Evolutionary conservation across 2,329 filamentous ascomycete species (phyloP), one percentile per base, ranked within the genome.

Genomic region (Diaporthe vexans): DNA sequence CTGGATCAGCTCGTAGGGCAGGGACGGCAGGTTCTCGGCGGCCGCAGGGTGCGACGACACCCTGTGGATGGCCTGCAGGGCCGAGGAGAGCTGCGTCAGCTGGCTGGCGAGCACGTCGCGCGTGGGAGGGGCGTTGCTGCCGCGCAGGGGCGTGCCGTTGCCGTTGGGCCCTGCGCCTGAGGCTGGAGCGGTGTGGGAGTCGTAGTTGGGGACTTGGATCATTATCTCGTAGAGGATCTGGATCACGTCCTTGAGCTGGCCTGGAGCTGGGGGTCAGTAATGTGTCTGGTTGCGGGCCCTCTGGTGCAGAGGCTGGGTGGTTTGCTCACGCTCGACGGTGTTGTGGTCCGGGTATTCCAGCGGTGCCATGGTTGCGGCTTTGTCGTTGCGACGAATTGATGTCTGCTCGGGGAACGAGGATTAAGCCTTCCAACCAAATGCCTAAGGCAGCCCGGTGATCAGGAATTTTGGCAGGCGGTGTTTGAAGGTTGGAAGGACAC

Each of bases 201-300:
- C 90, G 84, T 92, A 93, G 74, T 88, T 87, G 43, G 89, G 87
- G 37, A 89, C 86, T 79, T 92, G 90, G 59, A 93, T 89, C 86
- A 91, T 90, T 74, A 92, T 82, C 78, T 91, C 87, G 85, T 90
- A 92, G 54, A 92, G 87, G 77, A 91, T 89, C 79, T 92, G 89
- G 81, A 92, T 90, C 75, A 91, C 86, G 78, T 90, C 87, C 79
- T 91, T 90, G 82, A 91, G 85, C 82, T 90, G 86, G 78, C 87
- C 90, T 91, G 78, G 6, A 40, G 40, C 10, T 13, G 21, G 21
- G 13, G 17, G 56, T 43, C 52, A 43, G 37, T 5, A 24, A 24
- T 24, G 61, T 70, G n/a, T 26, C 33, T 35, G 15, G 9, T 4
- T 19, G 21, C n/a, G 21, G 29, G 17, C 19, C 2, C 8, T 13